These are phyloP conservation scores for Trifolium repens DNA, from an alignment of 306 rosid species.

Conservation along the genomic window DNA sequence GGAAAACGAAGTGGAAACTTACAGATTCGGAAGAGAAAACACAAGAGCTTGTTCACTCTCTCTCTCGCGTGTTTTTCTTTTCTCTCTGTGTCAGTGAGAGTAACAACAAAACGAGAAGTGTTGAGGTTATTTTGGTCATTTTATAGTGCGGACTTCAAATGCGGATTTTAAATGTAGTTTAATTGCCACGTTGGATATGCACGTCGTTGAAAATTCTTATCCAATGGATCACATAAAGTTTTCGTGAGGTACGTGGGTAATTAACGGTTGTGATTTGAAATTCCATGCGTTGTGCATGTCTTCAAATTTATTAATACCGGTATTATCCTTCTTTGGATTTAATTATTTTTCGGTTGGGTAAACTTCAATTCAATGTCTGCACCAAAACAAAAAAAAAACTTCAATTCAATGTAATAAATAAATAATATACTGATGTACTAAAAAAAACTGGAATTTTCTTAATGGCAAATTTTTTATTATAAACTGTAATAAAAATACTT, in stretches of 20 bases:
- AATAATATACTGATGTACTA: no score
- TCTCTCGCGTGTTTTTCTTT: neutral
- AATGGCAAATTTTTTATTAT: no score
- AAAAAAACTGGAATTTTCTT: no score
- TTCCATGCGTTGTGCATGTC: slow-evolving; percentile 36
- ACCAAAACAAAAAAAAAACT: no score
- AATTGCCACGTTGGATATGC: slow-evolving; percentile 61
- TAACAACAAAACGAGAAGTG: neutral
- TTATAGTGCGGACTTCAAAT: slow-evolving; percentile 72
- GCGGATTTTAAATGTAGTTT: slow-evolving; percentile 76
- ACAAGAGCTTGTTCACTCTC: slow-evolving; percentile 42
- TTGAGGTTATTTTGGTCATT: slow-evolving; percentile 37
- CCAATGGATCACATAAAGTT: slow-evolving; percentile 45
- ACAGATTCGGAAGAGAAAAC: slow-evolving; percentile 53
- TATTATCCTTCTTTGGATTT: slow-evolving; percentile 2
- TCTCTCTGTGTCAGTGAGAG: slow-evolving; percentile 25
- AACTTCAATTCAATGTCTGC: no score
- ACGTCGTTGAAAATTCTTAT: slow-evolving; percentile 40
- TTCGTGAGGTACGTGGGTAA: neutral
- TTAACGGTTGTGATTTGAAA: slow-evolving; percentile 43
- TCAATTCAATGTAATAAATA: no score
- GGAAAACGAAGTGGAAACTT: slow-evolving; percentile 39
- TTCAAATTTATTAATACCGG: neutral
- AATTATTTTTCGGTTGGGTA: neutral
- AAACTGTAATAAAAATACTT: no score